Evolutionary conservation across 495 filamentous ascomycete species (phyloP).

Genomic region (Terfezia claveryi): DNA sequence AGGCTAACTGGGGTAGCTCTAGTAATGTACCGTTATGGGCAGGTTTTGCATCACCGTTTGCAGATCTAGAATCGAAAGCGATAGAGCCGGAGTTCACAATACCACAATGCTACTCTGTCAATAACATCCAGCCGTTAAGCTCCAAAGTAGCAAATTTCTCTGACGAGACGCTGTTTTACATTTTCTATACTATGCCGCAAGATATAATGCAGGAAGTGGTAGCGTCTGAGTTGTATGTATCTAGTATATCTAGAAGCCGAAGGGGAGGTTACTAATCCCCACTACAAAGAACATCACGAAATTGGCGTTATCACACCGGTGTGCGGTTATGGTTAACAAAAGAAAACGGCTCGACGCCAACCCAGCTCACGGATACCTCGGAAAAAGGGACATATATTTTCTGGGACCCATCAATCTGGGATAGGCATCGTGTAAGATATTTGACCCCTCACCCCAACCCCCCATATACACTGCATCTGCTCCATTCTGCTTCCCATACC

Average conservation of each 20-base stretch:
- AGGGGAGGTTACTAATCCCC: conserved; percentile 3
- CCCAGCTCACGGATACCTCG: conserved; percentile 32
- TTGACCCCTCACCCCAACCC: not conserved
- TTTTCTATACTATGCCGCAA: conserved; percentile 55
- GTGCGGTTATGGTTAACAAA: conserved; percentile 56
- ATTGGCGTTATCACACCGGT: conserved; percentile 56
- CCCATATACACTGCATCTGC: not conserved
- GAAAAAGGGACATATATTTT: conserved; percentile 52
- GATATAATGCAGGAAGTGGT: conserved; percentile 53
- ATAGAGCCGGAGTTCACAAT: conserved; percentile 49
- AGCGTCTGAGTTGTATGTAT: conserved; percentile 35
- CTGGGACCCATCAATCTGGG: conserved; percentile 47
- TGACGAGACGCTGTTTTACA: conserved; percentile 54
- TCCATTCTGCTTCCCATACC: not conserved
- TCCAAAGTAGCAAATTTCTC: conserved; percentile 41
- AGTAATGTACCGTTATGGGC: conserved; percentile 14
- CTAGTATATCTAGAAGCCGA: not conserved
- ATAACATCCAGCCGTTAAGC: conserved; percentile 43
- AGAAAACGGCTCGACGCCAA: conserved; percentile 32
- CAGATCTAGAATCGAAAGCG: conserved; percentile 35
- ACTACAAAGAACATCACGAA: conserved; percentile 26
- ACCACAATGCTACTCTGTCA: conserved; percentile 46
- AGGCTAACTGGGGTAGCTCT: not conserved
- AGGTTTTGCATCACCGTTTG: conserved; percentile 33
- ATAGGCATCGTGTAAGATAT: conserved; percentile 38